Evolutionary conservation across 2,329 filamentous ascomycete species (phyloP), one percentile per base, ranked within the genome.

Genomic region (Fusarium armeniacum): DNA sequence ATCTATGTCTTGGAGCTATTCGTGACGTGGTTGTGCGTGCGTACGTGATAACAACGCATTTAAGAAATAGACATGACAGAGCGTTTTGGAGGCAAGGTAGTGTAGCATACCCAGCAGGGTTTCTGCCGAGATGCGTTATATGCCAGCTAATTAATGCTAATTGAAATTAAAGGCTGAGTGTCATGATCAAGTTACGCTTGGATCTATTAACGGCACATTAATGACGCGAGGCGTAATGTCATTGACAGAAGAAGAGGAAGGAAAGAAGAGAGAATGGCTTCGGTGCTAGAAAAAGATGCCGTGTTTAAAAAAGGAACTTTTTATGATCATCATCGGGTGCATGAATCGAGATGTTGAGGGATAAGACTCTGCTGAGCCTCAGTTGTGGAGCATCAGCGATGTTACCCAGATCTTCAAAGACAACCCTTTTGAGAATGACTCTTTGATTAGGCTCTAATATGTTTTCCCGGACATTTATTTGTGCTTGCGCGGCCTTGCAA

Each of bases 1-100:
- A 26, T 16, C 33, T 20, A 12, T 28, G 35, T 18, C 12, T 13
- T 18, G 6, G 47, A 51, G 40, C n/a, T 43, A 28, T 22, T 65
- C 6, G 30, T 65, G 46, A 41, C 59, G 61, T 60, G 36, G 62
- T 36, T 26, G 24, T 65, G 40, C 22, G 46, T 49, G n/a, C n/a
- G 30, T 47, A 16, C 22, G 30, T 28, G 15, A 3, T 38, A n/a
- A 38, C 32, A 24, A n/a, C 5, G 18, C 32, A 36, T 49, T 32
- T 16, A 20, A 28, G 44, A 32, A 46, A 11, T 22, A n/a, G n/a
- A 20, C 36, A 32, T 30, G 13, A 24, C 20, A 11, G 18, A 50
- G 18, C 4, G 5, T 36, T 16, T 22, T 9, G 15, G 18, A 10
- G 22, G n/a, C 22, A 32, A 33, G 24, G 35, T 30, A 28, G 13